phyloP scores from a whole-genome alignment of 345 rosid genomes.

The Populus pruinosa region DNA sequence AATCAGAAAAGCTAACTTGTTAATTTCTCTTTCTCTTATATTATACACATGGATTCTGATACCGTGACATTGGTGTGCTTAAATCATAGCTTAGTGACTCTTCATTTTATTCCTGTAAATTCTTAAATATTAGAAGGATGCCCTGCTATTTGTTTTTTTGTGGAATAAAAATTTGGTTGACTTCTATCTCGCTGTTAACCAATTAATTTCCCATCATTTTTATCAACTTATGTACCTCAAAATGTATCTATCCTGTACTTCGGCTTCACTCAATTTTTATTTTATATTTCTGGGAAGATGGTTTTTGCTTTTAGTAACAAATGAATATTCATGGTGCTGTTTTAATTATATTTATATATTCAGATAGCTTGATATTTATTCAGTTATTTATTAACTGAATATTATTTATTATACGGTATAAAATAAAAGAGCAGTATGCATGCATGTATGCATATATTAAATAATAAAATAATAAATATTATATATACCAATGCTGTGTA shows the following conservation, averaged over 20 bases:
- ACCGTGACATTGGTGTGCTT: neutral
- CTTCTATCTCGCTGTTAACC: neutral
- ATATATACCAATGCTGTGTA: too few relatives aligned
- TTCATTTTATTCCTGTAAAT: neutral
- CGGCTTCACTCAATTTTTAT: too few relatives aligned
- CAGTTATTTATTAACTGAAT: too few relatives aligned
- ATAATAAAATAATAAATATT: too few relatives aligned
- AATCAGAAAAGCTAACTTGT: neutral
- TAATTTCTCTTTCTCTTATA: neutral
- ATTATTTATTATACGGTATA: too few relatives aligned
- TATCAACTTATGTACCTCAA: too few relatives aligned
- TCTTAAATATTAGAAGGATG: neutral
- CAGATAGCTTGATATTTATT: too few relatives aligned
- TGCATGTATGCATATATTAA: too few relatives aligned
- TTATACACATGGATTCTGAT: neutral
- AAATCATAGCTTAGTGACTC: neutral
- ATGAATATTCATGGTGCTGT: too few relatives aligned
- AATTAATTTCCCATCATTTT: neutral
- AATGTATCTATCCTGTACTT: too few relatives aligned
- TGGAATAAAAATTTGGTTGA: neutral
- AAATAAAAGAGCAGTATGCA: too few relatives aligned
- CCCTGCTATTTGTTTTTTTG: neutral
- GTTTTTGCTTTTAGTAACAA: neutral
- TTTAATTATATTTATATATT: too few relatives aligned
- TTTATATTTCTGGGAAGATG: neutral